These are phyloP conservation scores for Colletotrichum truncatum DNA, from an alignment of 2,329 filamentous ascomycete genomes.

Conservation along the genomic window DNA sequence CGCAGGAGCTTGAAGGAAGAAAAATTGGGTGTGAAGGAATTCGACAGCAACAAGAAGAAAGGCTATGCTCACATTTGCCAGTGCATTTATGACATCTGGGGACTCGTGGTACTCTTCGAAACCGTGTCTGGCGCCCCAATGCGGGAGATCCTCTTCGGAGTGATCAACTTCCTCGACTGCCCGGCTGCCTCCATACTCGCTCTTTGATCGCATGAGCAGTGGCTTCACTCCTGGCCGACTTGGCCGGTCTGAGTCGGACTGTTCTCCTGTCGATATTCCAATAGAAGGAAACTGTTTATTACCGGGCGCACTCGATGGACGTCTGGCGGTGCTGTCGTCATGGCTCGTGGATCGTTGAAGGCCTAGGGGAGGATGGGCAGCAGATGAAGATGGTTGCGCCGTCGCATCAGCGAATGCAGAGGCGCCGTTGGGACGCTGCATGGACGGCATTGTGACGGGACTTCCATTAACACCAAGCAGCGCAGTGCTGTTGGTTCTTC, in stretches of 20 bases:
- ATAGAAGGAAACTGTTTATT: conserved; percentile 39
- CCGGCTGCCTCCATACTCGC: conserved; percentile 58
- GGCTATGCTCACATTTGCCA: conserved; percentile 75
- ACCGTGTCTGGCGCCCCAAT: conserved; percentile 78
- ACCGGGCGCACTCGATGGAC: conserved; percentile 57
- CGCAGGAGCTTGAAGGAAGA: conserved; percentile 9
- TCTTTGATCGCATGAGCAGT: conserved; percentile 64
- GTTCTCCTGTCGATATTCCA: conserved; percentile 24
- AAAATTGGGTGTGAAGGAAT: conserved; percentile 7
- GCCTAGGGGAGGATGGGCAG: conserved; percentile 7
- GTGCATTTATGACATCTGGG: conserved; percentile 84
- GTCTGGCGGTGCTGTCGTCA: conserved; percentile 39
- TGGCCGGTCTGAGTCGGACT: conserved; percentile 45
- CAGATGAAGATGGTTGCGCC: conserved; percentile 2
- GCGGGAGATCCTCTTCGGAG: conserved; percentile 55
- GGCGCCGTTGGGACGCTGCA: conserved; percentile 21
- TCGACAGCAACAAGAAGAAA: conserved; percentile 18
- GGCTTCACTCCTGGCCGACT: conserved; percentile 54
- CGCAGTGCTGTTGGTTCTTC: conserved; percentile 28
- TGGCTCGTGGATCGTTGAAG: conserved; percentile 31
- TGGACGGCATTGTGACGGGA: conserved; percentile 15
- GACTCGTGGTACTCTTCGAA: conserved; percentile 94
- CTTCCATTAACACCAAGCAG: conserved; percentile 30
- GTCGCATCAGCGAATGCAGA: conserved; percentile 27
- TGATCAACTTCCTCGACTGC: conserved; percentile 50